A percentile compares a stretch with the other conserved stretches of the same genome.
Conservation (phyloP, 306 rosid genomes). For the Sicyos edulis region DNA sequence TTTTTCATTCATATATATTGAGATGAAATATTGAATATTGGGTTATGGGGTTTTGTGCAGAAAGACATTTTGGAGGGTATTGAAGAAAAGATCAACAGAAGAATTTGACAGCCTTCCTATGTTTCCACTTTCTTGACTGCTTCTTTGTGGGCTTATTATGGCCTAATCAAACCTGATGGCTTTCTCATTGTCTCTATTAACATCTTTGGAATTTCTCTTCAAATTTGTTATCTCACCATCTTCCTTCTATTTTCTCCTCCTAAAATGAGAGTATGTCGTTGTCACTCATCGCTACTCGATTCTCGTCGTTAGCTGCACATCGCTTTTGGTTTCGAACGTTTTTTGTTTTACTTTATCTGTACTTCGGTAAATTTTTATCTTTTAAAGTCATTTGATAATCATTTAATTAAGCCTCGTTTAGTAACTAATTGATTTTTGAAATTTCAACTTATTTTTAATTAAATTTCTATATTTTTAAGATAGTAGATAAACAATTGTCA, state of each 20-base stretch:
- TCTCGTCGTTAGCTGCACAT: no score
- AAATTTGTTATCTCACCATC: conserved; percentile 37
- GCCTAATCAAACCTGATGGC: conserved; percentile 43
- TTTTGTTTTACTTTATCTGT: no score
- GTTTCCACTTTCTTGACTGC: conserved; percentile 49
- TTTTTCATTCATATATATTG: no score
- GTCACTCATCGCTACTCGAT: not conserved
- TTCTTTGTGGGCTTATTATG: conserved; percentile 61
- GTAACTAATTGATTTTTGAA: no score
- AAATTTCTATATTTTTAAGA: no score
- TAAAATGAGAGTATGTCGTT: not conserved
- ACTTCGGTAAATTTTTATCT: no score
- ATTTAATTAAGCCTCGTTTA: no score
- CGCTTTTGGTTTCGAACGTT: no score
- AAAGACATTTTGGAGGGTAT: conserved; percentile 42
- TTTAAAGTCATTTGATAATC: no score
- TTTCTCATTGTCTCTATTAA: conserved; percentile 51
- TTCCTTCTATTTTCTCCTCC: conserved; percentile 34
- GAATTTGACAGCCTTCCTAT: conserved; percentile 63
- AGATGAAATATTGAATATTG: no score
- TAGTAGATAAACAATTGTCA: no score
- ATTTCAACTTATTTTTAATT: no score
- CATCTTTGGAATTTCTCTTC: conserved; percentile 47
- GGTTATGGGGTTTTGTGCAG: conserved; percentile 9
- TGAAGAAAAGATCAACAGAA: conserved; percentile 38